Evolutionary conservation across 441 rosid genomes (phyloP), one percentile per base, ranked within the genome.

Genomic region (Flueggea neowawraea): DNA sequence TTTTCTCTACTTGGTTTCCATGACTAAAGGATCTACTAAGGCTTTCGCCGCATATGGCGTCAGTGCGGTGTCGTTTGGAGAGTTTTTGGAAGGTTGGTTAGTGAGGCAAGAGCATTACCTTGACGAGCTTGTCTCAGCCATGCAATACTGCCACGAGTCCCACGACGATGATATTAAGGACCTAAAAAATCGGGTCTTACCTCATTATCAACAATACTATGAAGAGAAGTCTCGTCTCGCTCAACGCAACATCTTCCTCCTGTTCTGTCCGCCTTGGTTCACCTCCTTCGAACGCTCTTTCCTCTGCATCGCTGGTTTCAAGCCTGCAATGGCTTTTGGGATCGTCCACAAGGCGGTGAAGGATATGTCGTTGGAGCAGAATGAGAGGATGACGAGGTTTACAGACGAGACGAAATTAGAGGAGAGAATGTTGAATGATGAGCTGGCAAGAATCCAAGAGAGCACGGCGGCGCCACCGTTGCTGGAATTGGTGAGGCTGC

Each of bases 231-330:
- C 82, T 6, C 45, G 76, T 9, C 0, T 70, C 5, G 70, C 65
- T 0, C 76, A 51, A 3, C 43, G 13, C 31, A 47, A 83, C 53
- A 32, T 76, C n/a, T 76, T 78, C 65, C 62, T 68, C 41, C 66
- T 78, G 0, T 78, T 83, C 55, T 71, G 71, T 0, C 76, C 85
- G 0, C 51, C 75, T 0, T 76, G 87, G 84, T 60, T 83, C 61
- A 57, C 81, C 16, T 36, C 78, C n/a, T 70, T 80, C 0, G 87
- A 86, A 64, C 66, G 55, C 2, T 45, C 72, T 12, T 67, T 72
- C 71, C 65, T 78, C 60, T 86, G 85, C 87, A 56, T 83, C 47
- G 69, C 76, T 11, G 82, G 88, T 5, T 83, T 83, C 76, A 76
- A 72, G 43, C 89, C 88, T 0, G 58, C 59, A 0, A 73, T 81